Conservation (phyloP, 2,329 filamentous ascomycete species). For the Orbilia brochopaga region DNA sequence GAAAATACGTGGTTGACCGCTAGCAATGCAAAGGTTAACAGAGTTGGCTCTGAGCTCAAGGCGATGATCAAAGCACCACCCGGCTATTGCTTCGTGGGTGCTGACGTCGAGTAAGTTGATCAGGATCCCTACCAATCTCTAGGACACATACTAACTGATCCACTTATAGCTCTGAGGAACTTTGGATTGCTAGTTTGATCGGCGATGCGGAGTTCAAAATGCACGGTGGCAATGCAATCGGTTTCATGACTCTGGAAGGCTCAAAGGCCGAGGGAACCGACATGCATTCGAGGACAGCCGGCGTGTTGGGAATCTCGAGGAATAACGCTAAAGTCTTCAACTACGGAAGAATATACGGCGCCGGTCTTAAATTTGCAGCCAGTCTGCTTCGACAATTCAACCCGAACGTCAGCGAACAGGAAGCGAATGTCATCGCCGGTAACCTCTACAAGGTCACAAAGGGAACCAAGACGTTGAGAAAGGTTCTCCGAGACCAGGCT, state of each 20-base stretch:
- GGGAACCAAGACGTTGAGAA: slow-evolving; percentile 72
- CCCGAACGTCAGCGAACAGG: slow-evolving; percentile 75
- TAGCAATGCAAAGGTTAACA: slow-evolving; percentile 93
- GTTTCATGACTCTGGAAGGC: slow-evolving; percentile 98
- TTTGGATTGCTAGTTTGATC: slow-evolving; percentile 96
- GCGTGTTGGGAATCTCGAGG: slow-evolving; percentile 88
- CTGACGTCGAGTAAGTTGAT: slow-evolving; percentile 75
- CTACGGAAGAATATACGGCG: slow-evolving; percentile 98
- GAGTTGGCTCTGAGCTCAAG: slow-evolving; percentile 95
- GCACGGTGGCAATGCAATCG: slow-evolving; percentile 94
- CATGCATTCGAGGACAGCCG: slow-evolving; percentile 71
- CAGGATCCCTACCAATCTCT: background rate
- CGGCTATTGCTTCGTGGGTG: slow-evolving; percentile 92
- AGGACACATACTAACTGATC: slow-evolving; percentile 9
- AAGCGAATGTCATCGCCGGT: slow-evolving; percentile 77
- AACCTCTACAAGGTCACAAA: slow-evolving; percentile 89
- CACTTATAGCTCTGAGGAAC: slow-evolving; percentile 73
- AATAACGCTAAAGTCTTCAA: slow-evolving; percentile 99
- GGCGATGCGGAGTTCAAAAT: slow-evolving; percentile 94
- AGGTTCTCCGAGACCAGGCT: slow-evolving; percentile 66
- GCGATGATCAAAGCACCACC: slow-evolving; percentile 92
- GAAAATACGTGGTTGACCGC: slow-evolving; percentile 99
- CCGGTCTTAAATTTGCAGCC: slow-evolving; percentile 88
- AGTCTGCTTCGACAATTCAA: slow-evolving; percentile 94
- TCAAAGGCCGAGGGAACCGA: slow-evolving; percentile 79